Base-by-base conservation (phyloP, 2,329 filamentous ascomycete genomes). In the Parafenestella ontariensis region DNA sequence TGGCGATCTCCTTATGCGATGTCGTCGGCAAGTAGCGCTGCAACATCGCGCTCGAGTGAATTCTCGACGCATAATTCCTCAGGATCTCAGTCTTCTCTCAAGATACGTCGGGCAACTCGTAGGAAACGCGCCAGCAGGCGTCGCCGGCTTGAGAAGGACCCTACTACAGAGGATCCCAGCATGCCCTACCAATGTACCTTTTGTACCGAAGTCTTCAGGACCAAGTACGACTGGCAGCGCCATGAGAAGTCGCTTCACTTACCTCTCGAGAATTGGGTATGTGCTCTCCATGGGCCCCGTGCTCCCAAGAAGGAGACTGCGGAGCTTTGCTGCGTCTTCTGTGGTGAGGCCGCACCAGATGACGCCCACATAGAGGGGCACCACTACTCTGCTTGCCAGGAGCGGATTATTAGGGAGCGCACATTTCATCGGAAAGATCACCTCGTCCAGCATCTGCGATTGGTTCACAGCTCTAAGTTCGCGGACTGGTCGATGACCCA, bases 401-500 rank as follows among this genome's bases (percentile, higher is more conserved):
- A 64, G 9, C 56, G 62, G 5, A 56, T 41, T n/a, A 37, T 65
- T 6, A 60, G 62, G 5, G 66, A 65, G 34, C 66, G 69, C 2
- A 71, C 62, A 1, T 71, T 71, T 26, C 60, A 69, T 20, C 54
- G 69, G 0, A 70, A 70, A 53, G 69, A 70, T n/a, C 69, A 71
- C 34, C 36, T 71, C 0, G 59, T 60, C 3, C 69, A 71, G 37
- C 69, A 71, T 29, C 37, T 70, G 5, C 55, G 59, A n/a, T 46
- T 70, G 3, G 66, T 71, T 4, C 68, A 71, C 26, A 52, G 56
- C 7, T 51, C 59, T 3, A 59, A 57, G 17, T 68, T 62, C 18
- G 50, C 55, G 1, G 59, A 62, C 13, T 86, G 59, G 76, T 62
- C 68, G 34, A 70, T 71, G 66, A 51, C 55, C 18, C 46, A 50